These are phyloP conservation scores for Astragalus glycyphyllos DNA, from an alignment of 306 rosid genomes.

Conservation along the genomic window DNA sequence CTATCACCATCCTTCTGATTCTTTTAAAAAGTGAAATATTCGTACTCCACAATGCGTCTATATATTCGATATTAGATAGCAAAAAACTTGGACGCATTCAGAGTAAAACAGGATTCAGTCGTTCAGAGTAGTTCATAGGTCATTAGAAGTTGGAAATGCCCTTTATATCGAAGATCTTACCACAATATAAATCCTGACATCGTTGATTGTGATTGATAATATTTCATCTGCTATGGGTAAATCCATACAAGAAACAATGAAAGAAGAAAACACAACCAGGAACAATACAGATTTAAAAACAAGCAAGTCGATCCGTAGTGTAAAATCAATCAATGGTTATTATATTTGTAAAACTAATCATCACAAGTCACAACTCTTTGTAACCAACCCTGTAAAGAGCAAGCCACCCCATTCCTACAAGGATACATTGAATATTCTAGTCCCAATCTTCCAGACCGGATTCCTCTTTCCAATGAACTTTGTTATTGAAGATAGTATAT, in stretches of 20 bases:
- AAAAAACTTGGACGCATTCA: too few relatives aligned
- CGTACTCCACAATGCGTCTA: background rate
- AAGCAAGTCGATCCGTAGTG: background rate
- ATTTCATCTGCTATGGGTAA: too few relatives aligned
- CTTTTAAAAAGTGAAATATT: background rate
- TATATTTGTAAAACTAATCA: too few relatives aligned
- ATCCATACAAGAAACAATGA: background rate
- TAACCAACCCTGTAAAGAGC: background rate
- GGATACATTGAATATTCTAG: slow-evolving; percentile 43
- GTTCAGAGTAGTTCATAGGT: background rate
- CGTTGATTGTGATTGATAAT: background rate
- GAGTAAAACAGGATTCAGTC: too few relatives aligned
- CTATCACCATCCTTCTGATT: background rate
- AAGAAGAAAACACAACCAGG: background rate
- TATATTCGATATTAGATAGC: too few relatives aligned
- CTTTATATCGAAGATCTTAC: background rate
- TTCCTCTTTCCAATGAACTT: slow-evolving; percentile 49
- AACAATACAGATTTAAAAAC: slow-evolving; percentile 19
- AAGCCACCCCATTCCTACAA: slow-evolving; percentile 19
- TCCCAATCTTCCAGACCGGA: slow-evolving; percentile 46
- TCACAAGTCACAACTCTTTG: too few relatives aligned
- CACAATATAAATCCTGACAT: background rate
- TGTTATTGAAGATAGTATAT: slow-evolving; percentile 42
- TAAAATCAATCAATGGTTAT: slow-evolving; percentile 11
- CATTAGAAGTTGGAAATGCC: slow-evolving; percentile 1